Percentiles rank a stretch among this genome's conserved stretches.
Conservation (phyloP, 495 filamentous ascomycete species). For the Penicillium paradoxum region DNA sequence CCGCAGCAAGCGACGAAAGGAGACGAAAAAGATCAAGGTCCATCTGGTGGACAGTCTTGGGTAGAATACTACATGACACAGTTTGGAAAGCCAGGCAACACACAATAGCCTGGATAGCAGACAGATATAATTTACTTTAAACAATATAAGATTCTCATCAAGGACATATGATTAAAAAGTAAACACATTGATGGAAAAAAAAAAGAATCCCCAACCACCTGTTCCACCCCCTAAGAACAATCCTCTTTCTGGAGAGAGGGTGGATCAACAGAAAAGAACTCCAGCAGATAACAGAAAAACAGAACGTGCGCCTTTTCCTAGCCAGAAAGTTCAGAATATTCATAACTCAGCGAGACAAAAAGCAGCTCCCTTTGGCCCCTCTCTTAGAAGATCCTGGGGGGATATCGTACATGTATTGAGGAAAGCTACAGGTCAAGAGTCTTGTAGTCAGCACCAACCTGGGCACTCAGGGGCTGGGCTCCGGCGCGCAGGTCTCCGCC, state of each 20-base stretch:
- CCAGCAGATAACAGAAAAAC: constrained; percentile 21
- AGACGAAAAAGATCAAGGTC: not conserved
- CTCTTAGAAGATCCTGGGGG: constrained; percentile 11
- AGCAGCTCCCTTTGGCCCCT: constrained; percentile 4
- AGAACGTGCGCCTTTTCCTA: constrained; percentile 32
- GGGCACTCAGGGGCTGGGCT: constrained; percentile 62
- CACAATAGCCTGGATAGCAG: not conserved
- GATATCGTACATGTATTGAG: constrained; percentile 28
- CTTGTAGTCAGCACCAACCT: constrained; percentile 49
- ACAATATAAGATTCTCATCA: constrained; percentile 15
- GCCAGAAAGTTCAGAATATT: constrained; percentile 24
- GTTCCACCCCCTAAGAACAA: constrained; percentile 13
- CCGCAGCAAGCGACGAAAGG: not conserved
- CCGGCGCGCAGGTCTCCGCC: constrained; percentile 39
- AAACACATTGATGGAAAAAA: constrained; percentile 24
- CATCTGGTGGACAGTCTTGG: not conserved
- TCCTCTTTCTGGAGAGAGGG: constrained; percentile 10
- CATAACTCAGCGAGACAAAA: constrained; percentile 22
- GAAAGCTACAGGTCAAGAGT: constrained; percentile 42
- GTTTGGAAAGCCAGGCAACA: not conserved
- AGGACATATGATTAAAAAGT: constrained; percentile 22
- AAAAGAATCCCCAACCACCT: constrained; percentile 6
- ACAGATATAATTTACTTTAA: not conserved
- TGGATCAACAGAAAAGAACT: constrained; percentile 16
- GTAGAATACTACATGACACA: not conserved